Evolutionary conservation across 1,139 yeast genomes (phyloP).

Genomic region (Torulaspora pretoriensis): DNA sequence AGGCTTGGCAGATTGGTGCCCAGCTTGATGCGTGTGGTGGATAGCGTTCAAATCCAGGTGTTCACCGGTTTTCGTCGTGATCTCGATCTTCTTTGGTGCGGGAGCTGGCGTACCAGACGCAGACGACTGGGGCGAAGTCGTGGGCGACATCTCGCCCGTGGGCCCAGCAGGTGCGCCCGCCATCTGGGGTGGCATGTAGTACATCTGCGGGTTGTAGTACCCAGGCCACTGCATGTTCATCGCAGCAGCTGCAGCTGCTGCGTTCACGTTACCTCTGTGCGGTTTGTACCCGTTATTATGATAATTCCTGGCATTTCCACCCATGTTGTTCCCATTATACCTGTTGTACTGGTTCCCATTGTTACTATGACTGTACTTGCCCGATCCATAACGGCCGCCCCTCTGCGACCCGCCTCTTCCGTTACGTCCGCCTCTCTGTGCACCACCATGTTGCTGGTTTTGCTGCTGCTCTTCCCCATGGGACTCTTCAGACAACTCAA

Average conservation of each 20-base stretch:
- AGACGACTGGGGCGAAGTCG: constrained; percentile 14
- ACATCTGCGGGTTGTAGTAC: constrained; percentile 26
- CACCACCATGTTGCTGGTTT: constrained; percentile 10
- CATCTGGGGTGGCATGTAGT: constrained; percentile 26
- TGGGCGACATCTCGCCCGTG: constrained; percentile 10
- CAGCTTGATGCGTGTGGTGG: constrained; percentile 22
- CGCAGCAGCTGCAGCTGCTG: constrained; percentile 15
- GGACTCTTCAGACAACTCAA: constrained; percentile 3
- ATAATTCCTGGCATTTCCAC: constrained; percentile 10
- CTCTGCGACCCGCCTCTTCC: constrained; percentile 16
- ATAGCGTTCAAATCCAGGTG: constrained; percentile 31
- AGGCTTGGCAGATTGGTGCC: constrained; percentile 11
- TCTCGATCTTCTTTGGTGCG: constrained; percentile 30
- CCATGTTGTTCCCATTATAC: constrained; percentile 9
- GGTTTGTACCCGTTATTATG: constrained; percentile 15
- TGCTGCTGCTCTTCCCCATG: constrained; percentile 10
- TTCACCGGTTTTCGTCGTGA: constrained; percentile 36
- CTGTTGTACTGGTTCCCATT: constrained; percentile 13
- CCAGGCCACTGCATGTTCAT: constrained; percentile 25
- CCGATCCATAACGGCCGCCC: constrained; percentile 15
- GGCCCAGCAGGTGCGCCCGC: constrained; percentile 5
- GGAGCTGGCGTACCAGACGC: constrained; percentile 21
- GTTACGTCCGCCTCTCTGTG: constrained; percentile 14
- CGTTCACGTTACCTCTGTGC: constrained; percentile 13
- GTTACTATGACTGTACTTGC: constrained; percentile 10